These are phyloP conservation scores for Rubia yunnanensis DNA, from an alignment of 257 asterid genomes.

Conservation along the genomic window DNA sequence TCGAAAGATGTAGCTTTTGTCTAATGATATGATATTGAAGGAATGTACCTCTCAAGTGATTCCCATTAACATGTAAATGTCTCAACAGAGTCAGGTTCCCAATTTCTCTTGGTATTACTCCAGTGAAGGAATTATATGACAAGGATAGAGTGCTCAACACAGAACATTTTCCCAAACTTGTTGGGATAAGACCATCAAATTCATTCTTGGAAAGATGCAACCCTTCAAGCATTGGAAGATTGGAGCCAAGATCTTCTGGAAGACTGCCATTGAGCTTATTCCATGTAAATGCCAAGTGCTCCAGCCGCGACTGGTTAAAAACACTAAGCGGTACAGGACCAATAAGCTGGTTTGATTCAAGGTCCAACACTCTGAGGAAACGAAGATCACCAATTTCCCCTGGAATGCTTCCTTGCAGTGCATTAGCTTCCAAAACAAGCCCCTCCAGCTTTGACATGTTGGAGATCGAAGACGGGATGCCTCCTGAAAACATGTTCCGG, in stretches of 20 bases:
- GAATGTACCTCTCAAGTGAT: conserved; percentile 18
- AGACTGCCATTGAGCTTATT: conserved; percentile 14
- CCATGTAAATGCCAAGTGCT: neutral
- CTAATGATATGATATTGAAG: conserved; percentile 14
- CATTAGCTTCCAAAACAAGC: neutral
- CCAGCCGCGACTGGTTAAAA: conserved; percentile 10
- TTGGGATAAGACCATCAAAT: conserved; percentile 17
- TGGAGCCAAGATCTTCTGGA: conserved; percentile 11
- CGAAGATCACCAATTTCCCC: conserved; percentile 16
- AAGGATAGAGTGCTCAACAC: conserved; percentile 7
- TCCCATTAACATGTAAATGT: conserved; percentile 6
- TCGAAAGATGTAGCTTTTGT: neutral
- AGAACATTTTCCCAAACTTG: conserved; percentile 15
- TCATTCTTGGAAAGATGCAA: conserved; percentile 6
- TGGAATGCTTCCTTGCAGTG: conserved; percentile 15
- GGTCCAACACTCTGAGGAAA: neutral
- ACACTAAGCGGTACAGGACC: conserved; percentile 10
- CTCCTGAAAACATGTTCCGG: neutral
- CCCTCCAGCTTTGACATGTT: conserved; percentile 5
- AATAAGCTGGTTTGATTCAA: conserved; percentile 6
- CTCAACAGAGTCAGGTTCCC: conserved; percentile 20
- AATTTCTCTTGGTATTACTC: conserved; percentile 22
- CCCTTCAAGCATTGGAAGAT: conserved; percentile 14
- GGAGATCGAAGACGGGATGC: conserved; percentile 7
- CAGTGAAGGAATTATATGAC: conserved; percentile 17